phyloP scores from a whole-genome alignment of 2,329 filamentous ascomycete species.

The Sclerotiophoma versabilis region DNA sequence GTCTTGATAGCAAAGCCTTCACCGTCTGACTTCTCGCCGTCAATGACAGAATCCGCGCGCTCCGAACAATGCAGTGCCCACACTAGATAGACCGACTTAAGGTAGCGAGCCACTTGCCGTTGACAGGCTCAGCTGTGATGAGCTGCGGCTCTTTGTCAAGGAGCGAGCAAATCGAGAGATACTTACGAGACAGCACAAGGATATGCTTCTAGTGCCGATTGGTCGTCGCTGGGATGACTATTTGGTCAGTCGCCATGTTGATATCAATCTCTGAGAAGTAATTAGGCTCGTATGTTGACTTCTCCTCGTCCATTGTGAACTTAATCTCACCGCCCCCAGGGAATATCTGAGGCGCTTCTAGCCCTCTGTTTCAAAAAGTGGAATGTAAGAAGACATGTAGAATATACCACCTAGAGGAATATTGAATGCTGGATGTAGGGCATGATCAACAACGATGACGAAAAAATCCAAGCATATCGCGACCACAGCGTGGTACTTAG shows the following conservation, averaged over 20 bases:
- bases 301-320: slow-evolving; percentile 2
- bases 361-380: not conserved
- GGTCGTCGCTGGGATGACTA: slow-evolving; percentile 3
- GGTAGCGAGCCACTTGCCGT: slow-evolving; percentile 9
- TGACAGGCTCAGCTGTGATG: not conserved
- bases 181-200: not conserved
- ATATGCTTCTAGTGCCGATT: not conserved
- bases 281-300: not conserved
- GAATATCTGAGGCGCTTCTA: slow-evolving; percentile 4
- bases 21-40: not conserved
- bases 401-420: not conserved
- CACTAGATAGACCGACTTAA: not conserved
- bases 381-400: not conserved
- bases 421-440: not conserved
- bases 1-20: no score
- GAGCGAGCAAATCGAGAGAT: slow-evolving; percentile 5
- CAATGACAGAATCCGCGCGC: not conserved
- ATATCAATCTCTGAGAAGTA: slow-evolving; percentile 2
- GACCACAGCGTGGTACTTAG: slow-evolving; percentile 7
- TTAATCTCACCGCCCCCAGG: not conserved
- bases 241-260: not conserved
- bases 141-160: not conserved
- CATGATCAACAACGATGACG: slow-evolving; percentile 9
- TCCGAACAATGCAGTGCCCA: slow-evolving; percentile 1
- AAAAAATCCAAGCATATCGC: slow-evolving; percentile 10